Conservation (phyloP, 1,139 yeast genomes). For the Suzukiozyma palmioleophila region DNA sequence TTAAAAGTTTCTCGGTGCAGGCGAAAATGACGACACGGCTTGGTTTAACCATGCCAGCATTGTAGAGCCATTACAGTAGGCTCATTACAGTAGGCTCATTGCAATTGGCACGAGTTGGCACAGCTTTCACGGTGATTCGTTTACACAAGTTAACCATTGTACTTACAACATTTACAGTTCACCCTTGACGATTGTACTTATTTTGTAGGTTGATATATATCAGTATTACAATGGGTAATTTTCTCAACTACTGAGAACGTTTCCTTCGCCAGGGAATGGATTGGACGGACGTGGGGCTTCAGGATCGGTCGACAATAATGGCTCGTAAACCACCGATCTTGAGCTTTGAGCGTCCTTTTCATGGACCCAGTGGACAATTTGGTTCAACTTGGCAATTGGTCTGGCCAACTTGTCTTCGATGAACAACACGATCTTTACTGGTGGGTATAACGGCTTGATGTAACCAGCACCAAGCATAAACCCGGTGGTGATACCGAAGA, state of each 20-base stretch:
- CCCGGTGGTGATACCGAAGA: conserved; percentile 39
- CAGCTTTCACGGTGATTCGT: too few species aligned
- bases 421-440: conserved; percentile 59
- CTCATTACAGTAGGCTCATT: too few species aligned
- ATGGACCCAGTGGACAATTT: conserved; percentile 47
- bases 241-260: conserved; percentile 21
- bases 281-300: conserved; percentile 13
- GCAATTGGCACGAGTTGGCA: too few species aligned
- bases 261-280: conserved; percentile 22
- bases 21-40: too few species aligned
- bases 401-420: conserved; percentile 55
- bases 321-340: conserved; percentile 37
- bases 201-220: too few species aligned
- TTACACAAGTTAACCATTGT: too few species aligned
- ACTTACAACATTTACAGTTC: too few species aligned
- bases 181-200: too few species aligned
- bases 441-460: conserved; percentile 56
- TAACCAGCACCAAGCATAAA: conserved; percentile 53
- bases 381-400: conserved; percentile 51
- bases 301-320: conserved; percentile 25
- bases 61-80: too few species aligned
- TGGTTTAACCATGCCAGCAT: too few species aligned
- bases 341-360: conserved; percentile 52
- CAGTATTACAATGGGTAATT: too few species aligned
- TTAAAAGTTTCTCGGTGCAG: too few species aligned